Conservation (phyloP, 2,329 filamentous ascomycete species). For the Elsinoe australis region DNA sequence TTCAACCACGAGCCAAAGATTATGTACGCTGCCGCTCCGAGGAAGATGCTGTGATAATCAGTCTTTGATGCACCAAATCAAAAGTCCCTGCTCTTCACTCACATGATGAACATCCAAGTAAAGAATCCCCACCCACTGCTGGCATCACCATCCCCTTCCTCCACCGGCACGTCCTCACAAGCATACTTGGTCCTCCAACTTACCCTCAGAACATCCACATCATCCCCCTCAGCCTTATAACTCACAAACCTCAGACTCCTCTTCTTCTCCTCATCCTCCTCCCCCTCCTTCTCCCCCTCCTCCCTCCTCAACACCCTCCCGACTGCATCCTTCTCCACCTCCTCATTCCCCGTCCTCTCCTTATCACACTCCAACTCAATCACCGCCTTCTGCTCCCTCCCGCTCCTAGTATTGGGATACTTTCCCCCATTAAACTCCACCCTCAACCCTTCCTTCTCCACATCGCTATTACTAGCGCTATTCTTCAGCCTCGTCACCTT, state of each 20-base stretch:
- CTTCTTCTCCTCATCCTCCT: slow-evolving; percentile 38
- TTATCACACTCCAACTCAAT: slow-evolving; percentile 79
- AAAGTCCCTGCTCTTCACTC: slow-evolving; percentile 34
- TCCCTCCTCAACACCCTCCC: slow-evolving; percentile 46
- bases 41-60: slow-evolving; percentile 54
- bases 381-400: slow-evolving; percentile 60
- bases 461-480: slow-evolving; percentile 56
- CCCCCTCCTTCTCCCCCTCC: slow-evolving; percentile 28
- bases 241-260: slow-evolving; percentile 68
- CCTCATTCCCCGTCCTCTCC: slow-evolving; percentile 63
- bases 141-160: slow-evolving; percentile 39
- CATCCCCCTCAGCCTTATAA: slow-evolving; percentile 55
- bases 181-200: slow-evolving; percentile 85
- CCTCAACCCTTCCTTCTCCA: slow-evolving; percentile 62
- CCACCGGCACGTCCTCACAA: slow-evolving; percentile 55
- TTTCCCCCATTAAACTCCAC: slow-evolving; percentile 57
- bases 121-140: slow-evolving; percentile 83
- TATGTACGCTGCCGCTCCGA: slow-evolving; percentile 77
- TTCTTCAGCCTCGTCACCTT: slow-evolving; percentile 58
- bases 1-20: slow-evolving; percentile 99
- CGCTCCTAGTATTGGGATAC: slow-evolving; percentile 44
- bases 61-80: slow-evolving; percentile 1
- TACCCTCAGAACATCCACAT: slow-evolving; percentile 58
- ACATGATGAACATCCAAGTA: slow-evolving; percentile 94
- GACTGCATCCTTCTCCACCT: slow-evolving; percentile 52